Conservation (phyloP, 2,329 filamentous ascomycete genomes). For the Magnaporthiopsis rhizophila region DNA sequence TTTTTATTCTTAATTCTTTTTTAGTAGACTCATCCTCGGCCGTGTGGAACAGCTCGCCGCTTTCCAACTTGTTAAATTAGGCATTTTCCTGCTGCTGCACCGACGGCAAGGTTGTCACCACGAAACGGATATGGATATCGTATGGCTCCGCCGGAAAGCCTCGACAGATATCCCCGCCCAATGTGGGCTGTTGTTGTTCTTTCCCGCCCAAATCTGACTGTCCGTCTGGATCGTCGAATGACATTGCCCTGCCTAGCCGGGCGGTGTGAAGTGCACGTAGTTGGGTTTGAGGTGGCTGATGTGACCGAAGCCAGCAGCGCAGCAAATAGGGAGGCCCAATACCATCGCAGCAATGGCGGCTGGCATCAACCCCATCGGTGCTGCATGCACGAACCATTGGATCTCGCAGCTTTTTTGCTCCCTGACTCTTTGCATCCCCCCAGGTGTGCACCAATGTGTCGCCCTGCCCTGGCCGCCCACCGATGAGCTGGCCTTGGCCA, state of each 20-base stretch:
- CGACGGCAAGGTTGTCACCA: no score
- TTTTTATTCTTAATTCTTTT: no score
- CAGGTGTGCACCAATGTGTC: background rate
- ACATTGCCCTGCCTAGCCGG: background rate
- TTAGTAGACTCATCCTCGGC: background rate
- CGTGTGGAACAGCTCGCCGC: background rate
- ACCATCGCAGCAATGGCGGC: background rate
- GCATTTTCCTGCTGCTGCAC: background rate
- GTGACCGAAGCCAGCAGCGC: conserved; percentile 13
- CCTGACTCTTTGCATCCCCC: background rate
- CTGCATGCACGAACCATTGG: background rate
- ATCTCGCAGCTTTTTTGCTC: no score
- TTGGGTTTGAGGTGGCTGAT: conserved; percentile 3
- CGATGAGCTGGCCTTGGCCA: background rate
- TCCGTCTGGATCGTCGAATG: background rate
- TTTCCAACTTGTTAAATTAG: background rate
- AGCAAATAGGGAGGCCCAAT: background rate
- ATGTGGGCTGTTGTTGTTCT: background rate
- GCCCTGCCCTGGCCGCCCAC: background rate
- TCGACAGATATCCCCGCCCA: background rate
- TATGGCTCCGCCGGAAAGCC: background rate
- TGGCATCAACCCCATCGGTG: background rate
- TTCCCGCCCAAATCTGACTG: background rate
- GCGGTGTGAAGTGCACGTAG: background rate
- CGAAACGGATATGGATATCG: no score